Percentiles rank a stretch among this genome's conserved stretches.
These are phyloP conservation scores for Syzygium oleosum DNA, from an alignment of 345 rosid genomes.

Conservation along the genomic window DNA sequence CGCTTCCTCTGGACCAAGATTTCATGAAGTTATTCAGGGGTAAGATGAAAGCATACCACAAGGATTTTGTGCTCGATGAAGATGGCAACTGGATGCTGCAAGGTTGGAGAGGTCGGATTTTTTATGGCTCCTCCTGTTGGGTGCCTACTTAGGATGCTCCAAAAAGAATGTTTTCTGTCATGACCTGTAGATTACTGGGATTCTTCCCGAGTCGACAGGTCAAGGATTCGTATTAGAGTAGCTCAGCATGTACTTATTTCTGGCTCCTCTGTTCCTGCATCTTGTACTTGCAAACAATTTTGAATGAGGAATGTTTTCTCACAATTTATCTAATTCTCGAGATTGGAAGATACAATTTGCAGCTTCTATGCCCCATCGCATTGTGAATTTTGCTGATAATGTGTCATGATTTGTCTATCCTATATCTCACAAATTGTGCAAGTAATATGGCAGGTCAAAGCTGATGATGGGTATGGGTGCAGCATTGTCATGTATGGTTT, in stretches of 20 bases:
- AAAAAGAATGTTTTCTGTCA: not conserved
- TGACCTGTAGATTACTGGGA: not conserved
- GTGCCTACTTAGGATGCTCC: conserved; percentile 17
- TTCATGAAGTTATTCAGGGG: conserved; percentile 19
- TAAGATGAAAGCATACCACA: conserved; percentile 51
- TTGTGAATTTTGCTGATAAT: not conserved
- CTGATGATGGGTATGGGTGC: no score
- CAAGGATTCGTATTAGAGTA: not conserved
- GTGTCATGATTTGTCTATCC: not conserved
- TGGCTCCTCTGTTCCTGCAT: not conserved
- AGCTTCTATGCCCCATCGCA: not conserved
- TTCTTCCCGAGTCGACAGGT: not conserved
- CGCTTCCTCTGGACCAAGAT: conserved; percentile 31
- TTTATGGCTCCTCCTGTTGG: conserved; percentile 61
- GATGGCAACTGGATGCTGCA: conserved; percentile 63
- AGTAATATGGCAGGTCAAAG: not conserved
- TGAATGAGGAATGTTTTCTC: not conserved
- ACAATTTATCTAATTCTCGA: not conserved
- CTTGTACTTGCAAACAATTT: not conserved
- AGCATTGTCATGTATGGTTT: no score
- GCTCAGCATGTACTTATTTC: not conserved
- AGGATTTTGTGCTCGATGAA: conserved; percentile 56
- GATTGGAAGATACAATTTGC: not conserved
- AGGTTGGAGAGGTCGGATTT: conserved; percentile 87
- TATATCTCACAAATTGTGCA: not conserved